phyloP scores from a whole-genome alignment of 768 basidiomycete species.

The Imleria badia region DNA sequence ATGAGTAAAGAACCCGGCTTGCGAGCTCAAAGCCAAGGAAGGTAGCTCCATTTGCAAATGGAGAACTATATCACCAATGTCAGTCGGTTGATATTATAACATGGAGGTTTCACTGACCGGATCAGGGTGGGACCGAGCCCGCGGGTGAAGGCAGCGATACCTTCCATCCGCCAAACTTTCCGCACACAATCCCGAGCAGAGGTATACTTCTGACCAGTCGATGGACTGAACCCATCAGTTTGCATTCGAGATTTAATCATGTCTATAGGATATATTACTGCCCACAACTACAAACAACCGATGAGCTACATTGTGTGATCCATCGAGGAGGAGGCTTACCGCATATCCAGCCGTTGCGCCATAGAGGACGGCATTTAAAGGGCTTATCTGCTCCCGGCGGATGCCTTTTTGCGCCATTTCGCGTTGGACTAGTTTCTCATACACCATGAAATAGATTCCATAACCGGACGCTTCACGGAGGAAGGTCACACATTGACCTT shows the following conservation, averaged over 20 bases:
- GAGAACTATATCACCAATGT: slow-evolving; percentile 56
- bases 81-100: slow-evolving; percentile 1
- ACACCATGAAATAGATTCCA: slow-evolving; percentile 86
- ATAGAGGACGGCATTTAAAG: slow-evolving; percentile 77
- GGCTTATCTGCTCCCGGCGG: slow-evolving; percentile 71
- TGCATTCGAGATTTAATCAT: slow-evolving; percentile 97
- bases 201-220: slow-evolving; percentile 78
- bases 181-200: slow-evolving; percentile 82
- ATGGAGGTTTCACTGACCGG: slow-evolving; percentile 50
- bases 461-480: slow-evolving; percentile 81
- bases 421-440: slow-evolving; percentile 88
- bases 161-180: slow-evolving; percentile 82
- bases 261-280: slow-evolving; percentile 93
- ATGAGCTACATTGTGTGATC: slow-evolving; percentile 8
- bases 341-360: slow-evolving; percentile 93
- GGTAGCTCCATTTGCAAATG: slow-evolving; percentile 95
- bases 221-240: slow-evolving; percentile 81
- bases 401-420: slow-evolving; percentile 77
- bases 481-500: slow-evolving; percentile 89
- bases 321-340: slow-evolving; percentile 44
- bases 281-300: slow-evolving; percentile 62
- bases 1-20: slow-evolving; percentile 61
- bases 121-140: slow-evolving; percentile 93
- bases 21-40: slow-evolving; percentile 97
- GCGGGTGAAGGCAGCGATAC: slow-evolving; percentile 81